Conservation (phyloP, 441 rosid species). For the Pelargonium fulgidum region DNA sequence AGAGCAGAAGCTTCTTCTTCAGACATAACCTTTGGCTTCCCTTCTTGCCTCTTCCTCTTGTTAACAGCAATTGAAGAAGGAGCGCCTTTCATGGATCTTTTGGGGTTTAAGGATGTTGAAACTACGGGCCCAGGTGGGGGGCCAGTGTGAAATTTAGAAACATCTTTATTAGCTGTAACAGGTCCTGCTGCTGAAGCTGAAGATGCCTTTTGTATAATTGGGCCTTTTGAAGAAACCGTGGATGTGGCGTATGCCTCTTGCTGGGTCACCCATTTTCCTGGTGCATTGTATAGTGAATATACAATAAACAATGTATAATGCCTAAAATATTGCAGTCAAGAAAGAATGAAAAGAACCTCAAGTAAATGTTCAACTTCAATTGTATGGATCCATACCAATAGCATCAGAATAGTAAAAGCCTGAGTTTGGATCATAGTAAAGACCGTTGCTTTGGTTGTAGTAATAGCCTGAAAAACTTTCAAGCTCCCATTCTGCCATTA, state of each 20-base stretch:
- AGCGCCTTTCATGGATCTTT: constrained; percentile 60
- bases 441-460: constrained; percentile 47
- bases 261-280: constrained; percentile 86
- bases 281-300: constrained; percentile 29
- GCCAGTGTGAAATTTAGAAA: constrained; percentile 29
- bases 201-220: constrained; percentile 33
- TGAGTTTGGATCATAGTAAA: constrained; percentile 68
- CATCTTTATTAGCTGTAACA: constrained; percentile 26
- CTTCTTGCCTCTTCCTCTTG: constrained; percentile 71
- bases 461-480: constrained; percentile 68
- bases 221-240: constrained; percentile 37
- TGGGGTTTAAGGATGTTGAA: constrained; percentile 54
- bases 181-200: constrained; percentile 29
- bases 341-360: constrained; percentile 2
- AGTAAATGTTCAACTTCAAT: too few species aligned
- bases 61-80: constrained; percentile 49
- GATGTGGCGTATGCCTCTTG: constrained; percentile 67
- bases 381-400: constrained; percentile 69
- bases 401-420: constrained; percentile 80
- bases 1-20: constrained; percentile 74
- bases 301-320: constrained; percentile 12
- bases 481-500: constrained; percentile 64
- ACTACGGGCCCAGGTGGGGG: constrained; percentile 56
- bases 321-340: background rate
- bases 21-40: constrained; percentile 56